phyloP scores from a whole-genome alignment of 306 rosid genomes.

The Phaseolus lunatus region DNA sequence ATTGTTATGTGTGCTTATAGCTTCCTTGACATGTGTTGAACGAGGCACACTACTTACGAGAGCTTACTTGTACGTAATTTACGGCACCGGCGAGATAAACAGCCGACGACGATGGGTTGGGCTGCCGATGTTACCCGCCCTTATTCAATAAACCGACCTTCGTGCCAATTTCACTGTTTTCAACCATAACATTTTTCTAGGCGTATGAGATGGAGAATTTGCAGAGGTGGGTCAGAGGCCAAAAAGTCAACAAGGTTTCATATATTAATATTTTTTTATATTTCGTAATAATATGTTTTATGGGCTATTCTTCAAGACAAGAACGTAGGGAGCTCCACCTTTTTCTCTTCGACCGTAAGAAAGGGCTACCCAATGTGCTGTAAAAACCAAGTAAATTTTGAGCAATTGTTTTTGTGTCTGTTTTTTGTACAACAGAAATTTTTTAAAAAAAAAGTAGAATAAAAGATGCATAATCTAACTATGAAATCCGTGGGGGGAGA shows the following conservation, averaged over 20 bases:
- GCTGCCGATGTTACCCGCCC: slow-evolving; percentile 55
- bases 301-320: slow-evolving; percentile 5
- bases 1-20: not conserved
- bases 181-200: slow-evolving; percentile 45
- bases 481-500: slow-evolving; percentile 44
- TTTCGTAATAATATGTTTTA: not conserved
- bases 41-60: slow-evolving; percentile 4
- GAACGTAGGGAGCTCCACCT: not conserved
- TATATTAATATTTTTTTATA: not conserved
- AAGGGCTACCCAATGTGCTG: slow-evolving; percentile 16
- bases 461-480: not conserved
- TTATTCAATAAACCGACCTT: slow-evolving; percentile 57
- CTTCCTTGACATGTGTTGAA: slow-evolving; percentile 38
- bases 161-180: slow-evolving; percentile 37
- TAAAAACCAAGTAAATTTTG: slow-evolving; percentile 18
- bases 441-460: not conserved
- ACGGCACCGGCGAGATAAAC: slow-evolving; percentile 52
- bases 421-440: not conserved
- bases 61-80: slow-evolving; percentile 40
- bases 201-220: slow-evolving; percentile 52
- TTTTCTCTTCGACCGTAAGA: slow-evolving; percentile 37
- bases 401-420: not conserved
- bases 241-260: slow-evolving; percentile 30
- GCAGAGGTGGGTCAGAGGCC: slow-evolving; percentile 34
- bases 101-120: slow-evolving; percentile 44